A percentile compares a stretch with the other conserved stretches of the same genome.
Conservation (phyloP, 1,139 yeast species). For the Geotrichum aggregatum region DNA sequence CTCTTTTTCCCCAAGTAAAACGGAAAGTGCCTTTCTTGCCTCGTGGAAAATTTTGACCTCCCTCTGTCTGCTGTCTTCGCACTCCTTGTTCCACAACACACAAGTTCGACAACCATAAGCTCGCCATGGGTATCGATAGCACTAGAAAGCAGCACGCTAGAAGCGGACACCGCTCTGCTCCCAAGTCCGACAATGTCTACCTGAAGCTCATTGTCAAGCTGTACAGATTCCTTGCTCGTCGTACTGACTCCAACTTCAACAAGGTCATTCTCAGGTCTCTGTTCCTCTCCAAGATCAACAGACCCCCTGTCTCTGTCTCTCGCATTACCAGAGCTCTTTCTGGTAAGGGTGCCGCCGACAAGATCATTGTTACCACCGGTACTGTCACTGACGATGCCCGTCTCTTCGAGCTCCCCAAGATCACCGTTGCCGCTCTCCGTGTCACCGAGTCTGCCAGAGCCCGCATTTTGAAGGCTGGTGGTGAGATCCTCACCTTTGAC, state of each 20-base stretch:
- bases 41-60: constrained; percentile 11
- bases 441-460: constrained; percentile 99
- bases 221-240: constrained; percentile 99
- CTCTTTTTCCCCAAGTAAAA: neutral
- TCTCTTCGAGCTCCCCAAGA: constrained; percentile 89
- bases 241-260: constrained; percentile 97
- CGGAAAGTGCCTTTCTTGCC: neutral
- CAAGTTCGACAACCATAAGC: constrained; percentile 48
- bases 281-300: constrained; percentile 97
- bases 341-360: constrained; percentile 80
- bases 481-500: constrained; percentile 98
- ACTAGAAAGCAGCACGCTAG: constrained; percentile 93
- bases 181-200: constrained; percentile 99
- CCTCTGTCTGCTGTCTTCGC: neutral
- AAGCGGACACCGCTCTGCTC: constrained; percentile 97
- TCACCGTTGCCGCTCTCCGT: constrained; percentile 97
- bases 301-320: constrained; percentile 97
- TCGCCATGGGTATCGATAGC: constrained; percentile 94
- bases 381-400: constrained; percentile 98
- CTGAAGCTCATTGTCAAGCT: constrained; percentile 95
- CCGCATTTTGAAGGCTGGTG: constrained; percentile 96
- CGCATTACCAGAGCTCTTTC: constrained; percentile 81
- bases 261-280: constrained; percentile 89
- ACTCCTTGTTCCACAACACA: constrained; percentile 41
- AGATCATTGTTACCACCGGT: constrained; percentile 97